These are phyloP conservation scores for Globisporangium okanoganense DNA, from an alignment of 352 stramenopile genomes.

Conservation along the genomic window DNA sequence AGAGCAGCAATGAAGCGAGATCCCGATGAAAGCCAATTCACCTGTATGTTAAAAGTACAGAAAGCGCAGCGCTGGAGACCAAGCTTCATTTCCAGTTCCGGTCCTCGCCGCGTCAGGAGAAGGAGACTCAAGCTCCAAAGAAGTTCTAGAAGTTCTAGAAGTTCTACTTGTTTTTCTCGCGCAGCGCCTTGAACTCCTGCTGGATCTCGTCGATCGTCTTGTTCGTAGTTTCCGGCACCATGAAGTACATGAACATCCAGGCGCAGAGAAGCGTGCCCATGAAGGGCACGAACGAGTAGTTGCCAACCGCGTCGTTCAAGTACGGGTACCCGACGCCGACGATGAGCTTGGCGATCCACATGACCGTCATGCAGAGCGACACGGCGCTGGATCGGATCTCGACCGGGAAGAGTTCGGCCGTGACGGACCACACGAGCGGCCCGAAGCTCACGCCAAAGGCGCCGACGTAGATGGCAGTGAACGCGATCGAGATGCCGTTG, in stretches of 20 bases:
- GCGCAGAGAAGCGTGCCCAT: constrained; percentile 22
- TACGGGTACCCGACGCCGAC: constrained; percentile 43
- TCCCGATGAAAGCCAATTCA: too few relatives aligned
- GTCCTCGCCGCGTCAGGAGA: too few relatives aligned
- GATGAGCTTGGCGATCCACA: constrained; percentile 44
- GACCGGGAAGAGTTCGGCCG: constrained; percentile 29
- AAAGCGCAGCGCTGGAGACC: too few relatives aligned
- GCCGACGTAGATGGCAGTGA: constrained; percentile 45
- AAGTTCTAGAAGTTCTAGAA: too few relatives aligned
- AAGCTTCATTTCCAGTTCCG: too few relatives aligned
- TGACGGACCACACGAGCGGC: constrained; percentile 38
- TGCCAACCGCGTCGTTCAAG: constrained; percentile 19
- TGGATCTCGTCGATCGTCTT: constrained; percentile 61
- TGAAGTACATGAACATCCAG: constrained; percentile 30
- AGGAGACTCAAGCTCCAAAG: too few relatives aligned
- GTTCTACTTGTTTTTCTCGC: constrained; percentile 24
- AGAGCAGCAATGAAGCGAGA: too few relatives aligned
- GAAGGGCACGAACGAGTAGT: constrained; percentile 22
- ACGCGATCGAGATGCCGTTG: constrained; percentile 33
- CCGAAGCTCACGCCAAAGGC: constrained; percentile 42
- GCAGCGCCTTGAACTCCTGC: constrained; percentile 27
- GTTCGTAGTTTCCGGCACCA: constrained; percentile 44
- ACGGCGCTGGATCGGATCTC: constrained; percentile 25
- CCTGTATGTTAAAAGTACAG: too few relatives aligned
- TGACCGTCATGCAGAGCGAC: constrained; percentile 33